A percentile compares a stretch with the other conserved stretches of the same genome.
These are phyloP conservation scores for Pistacia atlantica DNA, from an alignment of 345 rosid species.

Conservation along the genomic window DNA sequence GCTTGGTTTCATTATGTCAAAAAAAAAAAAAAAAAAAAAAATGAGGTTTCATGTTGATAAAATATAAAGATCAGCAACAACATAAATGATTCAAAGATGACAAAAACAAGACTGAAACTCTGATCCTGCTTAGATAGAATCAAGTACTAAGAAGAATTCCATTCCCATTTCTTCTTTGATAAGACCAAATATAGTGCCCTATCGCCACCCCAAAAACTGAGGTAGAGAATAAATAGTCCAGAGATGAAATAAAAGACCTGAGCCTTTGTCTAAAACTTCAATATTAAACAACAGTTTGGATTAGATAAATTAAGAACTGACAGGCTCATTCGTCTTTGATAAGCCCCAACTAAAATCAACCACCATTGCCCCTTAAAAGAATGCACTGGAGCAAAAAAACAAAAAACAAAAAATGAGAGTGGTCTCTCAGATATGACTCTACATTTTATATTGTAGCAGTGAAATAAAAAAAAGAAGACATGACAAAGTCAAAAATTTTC, in stretches of 20 bases:
- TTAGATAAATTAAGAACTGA: too few species aligned
- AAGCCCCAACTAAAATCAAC: too few species aligned
- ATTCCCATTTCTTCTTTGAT: background rate
- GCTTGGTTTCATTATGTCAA: background rate
- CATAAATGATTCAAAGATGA: background rate
- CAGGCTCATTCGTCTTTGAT: too few species aligned
- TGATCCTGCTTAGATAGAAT: background rate
- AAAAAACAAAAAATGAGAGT: background rate
- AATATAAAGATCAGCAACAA: background rate
- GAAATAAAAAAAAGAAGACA: too few species aligned
- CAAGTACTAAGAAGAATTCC: background rate
- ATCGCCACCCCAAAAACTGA: too few species aligned
- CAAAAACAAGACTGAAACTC: background rate
- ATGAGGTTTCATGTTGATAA: background rate
- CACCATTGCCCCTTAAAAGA: too few species aligned
- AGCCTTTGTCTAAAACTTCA: too few species aligned
- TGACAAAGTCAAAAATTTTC: background rate
- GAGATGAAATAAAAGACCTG: too few species aligned
- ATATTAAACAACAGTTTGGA: too few species aligned
- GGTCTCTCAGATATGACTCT: background rate
- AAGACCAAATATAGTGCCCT: background rate
- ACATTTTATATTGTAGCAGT: background rate
- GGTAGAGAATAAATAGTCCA: too few species aligned
- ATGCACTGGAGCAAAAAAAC: background rate
- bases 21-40: background rate